These are phyloP conservation scores for Tetraselmis striata DNA, from an alignment of 139 green algal genomes.

Conservation along the genomic window DNA sequence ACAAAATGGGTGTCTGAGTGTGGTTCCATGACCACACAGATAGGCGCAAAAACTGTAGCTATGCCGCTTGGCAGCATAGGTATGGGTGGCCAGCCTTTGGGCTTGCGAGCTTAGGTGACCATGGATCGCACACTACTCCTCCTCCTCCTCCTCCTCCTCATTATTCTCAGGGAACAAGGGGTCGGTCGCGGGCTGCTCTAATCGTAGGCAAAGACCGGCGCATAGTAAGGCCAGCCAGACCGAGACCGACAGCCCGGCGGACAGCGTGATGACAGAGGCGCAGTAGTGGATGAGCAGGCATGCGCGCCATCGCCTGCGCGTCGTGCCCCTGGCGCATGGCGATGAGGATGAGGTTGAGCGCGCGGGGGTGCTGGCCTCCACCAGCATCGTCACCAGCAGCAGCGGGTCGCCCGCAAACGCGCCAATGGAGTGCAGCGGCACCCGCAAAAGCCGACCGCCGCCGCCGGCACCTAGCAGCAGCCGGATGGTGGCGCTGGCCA, in stretches of 20 bases:
- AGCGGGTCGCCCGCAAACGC: background rate
- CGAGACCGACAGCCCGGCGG: background rate
- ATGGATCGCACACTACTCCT: too few species aligned
- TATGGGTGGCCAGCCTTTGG: too few species aligned
- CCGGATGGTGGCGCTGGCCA: background rate
- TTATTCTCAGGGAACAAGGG: too few species aligned
- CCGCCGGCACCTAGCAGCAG: background rate
- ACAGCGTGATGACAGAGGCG: background rate
- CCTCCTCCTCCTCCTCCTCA: too few species aligned
- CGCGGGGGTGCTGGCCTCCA: background rate
- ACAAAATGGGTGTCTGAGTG: too few species aligned
- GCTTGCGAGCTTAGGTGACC: too few species aligned
- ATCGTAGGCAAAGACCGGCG: background rate
- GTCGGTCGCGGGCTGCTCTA: too few species aligned
- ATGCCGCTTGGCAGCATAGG: too few species aligned
- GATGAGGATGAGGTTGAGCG: background rate
- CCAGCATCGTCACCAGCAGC: background rate
- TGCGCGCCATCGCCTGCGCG: background rate
- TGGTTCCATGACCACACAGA: too few species aligned
- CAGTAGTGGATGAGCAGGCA: background rate
- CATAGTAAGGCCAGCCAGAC: background rate
- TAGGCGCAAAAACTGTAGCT: too few species aligned
- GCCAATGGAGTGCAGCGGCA: background rate
- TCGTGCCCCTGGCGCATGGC: background rate
- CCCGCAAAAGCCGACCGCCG: background rate